phyloP scores from a whole-genome alignment of 108 stramenopile genomes.

The Schizochytrium sp. region DNA sequence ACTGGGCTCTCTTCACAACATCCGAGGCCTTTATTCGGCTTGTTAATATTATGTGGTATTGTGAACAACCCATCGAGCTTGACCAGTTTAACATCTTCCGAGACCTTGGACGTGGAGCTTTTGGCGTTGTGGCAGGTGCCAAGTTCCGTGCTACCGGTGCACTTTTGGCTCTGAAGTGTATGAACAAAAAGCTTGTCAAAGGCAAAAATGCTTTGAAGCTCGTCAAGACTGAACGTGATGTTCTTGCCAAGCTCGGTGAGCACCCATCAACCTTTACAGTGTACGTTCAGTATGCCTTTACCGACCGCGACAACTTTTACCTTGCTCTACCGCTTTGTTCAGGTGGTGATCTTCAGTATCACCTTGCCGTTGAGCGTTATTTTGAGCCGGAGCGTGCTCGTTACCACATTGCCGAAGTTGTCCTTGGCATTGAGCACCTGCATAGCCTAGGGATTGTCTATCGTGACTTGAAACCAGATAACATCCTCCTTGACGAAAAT shows the following conservation, averaged over 20 bases:
- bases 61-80: slow-evolving; percentile 49
- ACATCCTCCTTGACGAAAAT: slow-evolving; percentile 74
- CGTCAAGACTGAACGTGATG: slow-evolving; percentile 87
- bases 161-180: slow-evolving; percentile 80
- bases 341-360: slow-evolving; percentile 89
- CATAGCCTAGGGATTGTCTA: slow-evolving; percentile 71
- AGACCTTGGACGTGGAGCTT: slow-evolving; percentile 76
- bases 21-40: neutral
- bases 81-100: slow-evolving; percentile 77
- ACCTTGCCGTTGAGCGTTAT: slow-evolving; percentile 73
- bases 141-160: slow-evolving; percentile 75
- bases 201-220: slow-evolving; percentile 88
- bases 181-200: slow-evolving; percentile 95
- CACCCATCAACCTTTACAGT: slow-evolving; percentile 88
- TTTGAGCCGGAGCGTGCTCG: slow-evolving; percentile 48
- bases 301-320: slow-evolving; percentile 86
- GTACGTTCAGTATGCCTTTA: slow-evolving; percentile 94
- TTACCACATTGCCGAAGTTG: slow-evolving; percentile 59
- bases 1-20: neutral
- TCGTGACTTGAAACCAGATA: slow-evolving; percentile 78
- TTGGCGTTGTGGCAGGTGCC: slow-evolving; percentile 77
- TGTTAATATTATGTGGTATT: neutral
- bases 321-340: slow-evolving; percentile 96
- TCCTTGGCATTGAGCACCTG: slow-evolving; percentile 70
- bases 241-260: slow-evolving; percentile 82